Conservation (phyloP, 2,329 filamentous ascomycete species). For the Penicillium sclerotigenum region DNA sequence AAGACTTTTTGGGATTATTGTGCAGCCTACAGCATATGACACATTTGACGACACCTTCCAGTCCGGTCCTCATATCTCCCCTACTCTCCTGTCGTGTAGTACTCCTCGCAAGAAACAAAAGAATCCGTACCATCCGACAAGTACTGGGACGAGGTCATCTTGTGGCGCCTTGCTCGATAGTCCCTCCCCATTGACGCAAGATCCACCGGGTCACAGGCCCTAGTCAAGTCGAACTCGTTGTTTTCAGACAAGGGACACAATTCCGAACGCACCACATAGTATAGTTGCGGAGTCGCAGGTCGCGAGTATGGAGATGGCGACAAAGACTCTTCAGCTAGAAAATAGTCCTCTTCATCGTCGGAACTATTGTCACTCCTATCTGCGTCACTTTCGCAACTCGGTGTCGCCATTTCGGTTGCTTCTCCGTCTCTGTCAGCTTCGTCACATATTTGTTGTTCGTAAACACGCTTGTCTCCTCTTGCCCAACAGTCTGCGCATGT, state of each 20-base stretch:
- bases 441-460: background rate
- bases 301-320: background rate
- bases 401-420: background rate
- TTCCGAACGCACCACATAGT: background rate
- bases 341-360: background rate
- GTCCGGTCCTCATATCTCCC: background rate
- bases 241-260: background rate
- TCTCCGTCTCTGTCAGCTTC: background rate
- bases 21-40: background rate
- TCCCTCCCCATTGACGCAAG: slow-evolving; percentile 1
- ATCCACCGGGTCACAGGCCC: slow-evolving; percentile 15
- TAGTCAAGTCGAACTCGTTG: slow-evolving; percentile 8
- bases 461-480: slow-evolving; percentile 4
- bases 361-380: background rate
- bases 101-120: background rate
- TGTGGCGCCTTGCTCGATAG: slow-evolving; percentile 10
- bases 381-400: background rate
- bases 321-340: background rate
- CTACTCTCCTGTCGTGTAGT: background rate
- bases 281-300: background rate
- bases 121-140: background rate
- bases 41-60: background rate
- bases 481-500: slow-evolving; percentile 20
- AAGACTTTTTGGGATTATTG: background rate
- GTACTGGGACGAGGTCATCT: background rate